phyloP scores from a whole-genome alignment of 208 protist genomes.

The Novymonas esmeraldas region DNA sequence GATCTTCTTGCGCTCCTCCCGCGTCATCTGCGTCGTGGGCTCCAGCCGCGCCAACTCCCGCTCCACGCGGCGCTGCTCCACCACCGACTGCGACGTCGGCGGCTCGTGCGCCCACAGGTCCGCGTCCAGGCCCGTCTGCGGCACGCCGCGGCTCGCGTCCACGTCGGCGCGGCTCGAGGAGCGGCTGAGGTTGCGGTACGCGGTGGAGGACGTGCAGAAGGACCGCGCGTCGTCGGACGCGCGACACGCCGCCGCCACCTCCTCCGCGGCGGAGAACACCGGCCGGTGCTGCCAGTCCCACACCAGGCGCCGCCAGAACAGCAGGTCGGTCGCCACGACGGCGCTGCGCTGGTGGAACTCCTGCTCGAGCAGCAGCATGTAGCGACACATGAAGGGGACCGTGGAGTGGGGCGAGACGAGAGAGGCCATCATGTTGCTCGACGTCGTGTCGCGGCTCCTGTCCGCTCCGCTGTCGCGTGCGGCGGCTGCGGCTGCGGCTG shows the following conservation, averaged over 20 bases:
- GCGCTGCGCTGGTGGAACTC: constrained; percentile 2
- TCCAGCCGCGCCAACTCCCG: background rate
- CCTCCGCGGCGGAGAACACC: background rate
- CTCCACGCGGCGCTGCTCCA: constrained; percentile 6
- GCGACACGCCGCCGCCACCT: background rate
- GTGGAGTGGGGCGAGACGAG: constrained; percentile 22
- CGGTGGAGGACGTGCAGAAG: background rate
- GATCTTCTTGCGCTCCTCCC: background rate
- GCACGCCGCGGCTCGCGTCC: background rate
- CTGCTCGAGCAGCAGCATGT: constrained; percentile 24
- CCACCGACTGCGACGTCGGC: background rate
- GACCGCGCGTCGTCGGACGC: background rate
- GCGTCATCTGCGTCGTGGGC: background rate
- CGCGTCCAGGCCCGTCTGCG: background rate
- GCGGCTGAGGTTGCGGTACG: constrained; percentile 2
- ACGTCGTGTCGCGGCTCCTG: background rate
- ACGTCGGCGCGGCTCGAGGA: background rate
- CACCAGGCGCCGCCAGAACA: background rate
- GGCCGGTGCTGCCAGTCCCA: constrained; percentile 2
- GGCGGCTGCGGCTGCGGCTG: background rate
- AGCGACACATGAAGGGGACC: constrained; percentile 25
- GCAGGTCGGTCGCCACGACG: background rate
- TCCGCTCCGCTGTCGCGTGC: no score
- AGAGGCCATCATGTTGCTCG: background rate
- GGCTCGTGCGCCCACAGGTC: background rate